Evolutionary conservation across 176 grass and related monocot species (phyloP).

Genomic region (Bromus sterilis): DNA sequence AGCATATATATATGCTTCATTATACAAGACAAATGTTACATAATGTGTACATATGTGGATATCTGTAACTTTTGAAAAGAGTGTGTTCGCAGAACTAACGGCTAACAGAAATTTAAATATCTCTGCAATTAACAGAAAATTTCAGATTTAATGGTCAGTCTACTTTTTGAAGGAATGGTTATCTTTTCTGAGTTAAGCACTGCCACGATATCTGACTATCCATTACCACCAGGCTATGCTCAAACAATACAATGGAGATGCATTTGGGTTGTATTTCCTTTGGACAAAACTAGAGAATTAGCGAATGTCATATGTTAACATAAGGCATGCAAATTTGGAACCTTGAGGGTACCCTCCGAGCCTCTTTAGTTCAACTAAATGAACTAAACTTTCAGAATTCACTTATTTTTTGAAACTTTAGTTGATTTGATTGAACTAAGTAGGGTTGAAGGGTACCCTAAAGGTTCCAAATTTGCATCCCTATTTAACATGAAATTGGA

Average conservation of each 20-base stretch:
- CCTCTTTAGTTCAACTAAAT: no score
- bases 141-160: background rate
- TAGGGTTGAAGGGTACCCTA: no score
- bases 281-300: background rate
- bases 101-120: background rate
- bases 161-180: background rate
- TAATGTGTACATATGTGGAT: background rate
- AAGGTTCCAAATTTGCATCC: no score
- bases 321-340: no score
- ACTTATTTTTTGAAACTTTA: no score
- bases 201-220: background rate
- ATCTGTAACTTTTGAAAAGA: background rate
- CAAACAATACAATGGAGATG: background rate
- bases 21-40: constrained; percentile 6
- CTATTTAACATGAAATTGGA: background rate
- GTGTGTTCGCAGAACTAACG: background rate
- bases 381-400: no score
- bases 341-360: no score
- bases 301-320: background rate
- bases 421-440: no score
- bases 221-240: background rate
- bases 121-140: background rate
- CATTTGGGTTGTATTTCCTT: background rate
- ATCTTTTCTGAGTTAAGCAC: background rate
- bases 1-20: constrained; percentile 39